Conservation (phyloP, 441 rosid genomes). For the Syzygium malaccense region DNA sequence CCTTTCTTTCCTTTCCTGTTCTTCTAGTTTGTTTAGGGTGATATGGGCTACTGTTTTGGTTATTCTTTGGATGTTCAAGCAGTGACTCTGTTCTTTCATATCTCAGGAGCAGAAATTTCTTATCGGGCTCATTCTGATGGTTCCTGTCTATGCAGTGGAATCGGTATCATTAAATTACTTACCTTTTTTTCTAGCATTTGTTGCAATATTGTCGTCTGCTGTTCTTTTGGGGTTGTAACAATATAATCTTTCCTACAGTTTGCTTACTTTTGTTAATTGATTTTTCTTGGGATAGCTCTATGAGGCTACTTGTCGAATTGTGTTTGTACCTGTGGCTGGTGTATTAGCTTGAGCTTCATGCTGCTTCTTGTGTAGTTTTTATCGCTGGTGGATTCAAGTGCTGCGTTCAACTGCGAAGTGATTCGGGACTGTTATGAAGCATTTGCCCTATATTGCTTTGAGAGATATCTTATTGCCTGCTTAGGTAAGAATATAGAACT, state of each 20-base stretch:
- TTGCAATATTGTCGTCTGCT: neutral
- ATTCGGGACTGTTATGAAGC: conserved; percentile 98
- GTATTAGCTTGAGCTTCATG: neutral
- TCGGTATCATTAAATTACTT: conserved; percentile 46
- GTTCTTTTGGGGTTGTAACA: neutral
- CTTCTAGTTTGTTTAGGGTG: neutral
- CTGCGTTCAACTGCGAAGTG: conserved; percentile 90
- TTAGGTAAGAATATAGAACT: conserved; percentile 43
- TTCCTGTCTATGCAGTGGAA: conserved; percentile 87
- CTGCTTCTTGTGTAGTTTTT: conserved; percentile 50
- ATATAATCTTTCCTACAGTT: neutral
- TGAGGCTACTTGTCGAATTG: neutral
- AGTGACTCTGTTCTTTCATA: neutral
- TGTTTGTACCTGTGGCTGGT: neutral
- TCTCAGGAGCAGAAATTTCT: conserved; percentile 96
- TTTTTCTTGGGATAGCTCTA: neutral
- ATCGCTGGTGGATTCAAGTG: conserved; percentile 78
- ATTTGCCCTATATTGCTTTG: conserved; percentile 94
- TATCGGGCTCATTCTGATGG: conserved; percentile 91
- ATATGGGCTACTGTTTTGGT: neutral
- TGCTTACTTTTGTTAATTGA: neutral
- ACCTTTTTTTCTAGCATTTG: neutral
- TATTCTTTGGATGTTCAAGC: neutral
- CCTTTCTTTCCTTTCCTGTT: neutral
- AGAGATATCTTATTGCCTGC: conserved; percentile 96